Conservation (phyloP, 192 early-diverging fungal species). For the Diversispora epigaea region DNA sequence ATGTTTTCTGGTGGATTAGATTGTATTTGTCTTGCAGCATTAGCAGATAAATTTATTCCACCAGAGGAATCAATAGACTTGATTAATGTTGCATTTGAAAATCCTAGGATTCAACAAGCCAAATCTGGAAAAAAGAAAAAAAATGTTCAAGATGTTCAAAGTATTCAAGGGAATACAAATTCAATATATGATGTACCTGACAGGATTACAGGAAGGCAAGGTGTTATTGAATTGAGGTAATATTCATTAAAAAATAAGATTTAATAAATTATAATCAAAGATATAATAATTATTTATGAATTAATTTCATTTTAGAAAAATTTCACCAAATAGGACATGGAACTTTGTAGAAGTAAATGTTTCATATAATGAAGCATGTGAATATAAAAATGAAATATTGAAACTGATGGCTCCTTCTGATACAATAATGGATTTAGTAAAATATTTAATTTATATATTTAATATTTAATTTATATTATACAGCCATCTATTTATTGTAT, state of each 20-base stretch:
- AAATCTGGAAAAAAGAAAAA: conserved; percentile 40
- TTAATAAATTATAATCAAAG: neutral
- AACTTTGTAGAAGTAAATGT: conserved; percentile 90
- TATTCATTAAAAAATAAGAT: neutral
- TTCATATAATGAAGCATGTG: conserved; percentile 66
- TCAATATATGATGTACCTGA: conserved; percentile 76
- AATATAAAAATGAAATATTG: conserved; percentile 57
- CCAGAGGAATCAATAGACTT: conserved; percentile 79
- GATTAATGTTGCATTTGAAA: conserved; percentile 95
- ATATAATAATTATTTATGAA: neutral
- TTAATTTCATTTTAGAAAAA: conserved; percentile 49
- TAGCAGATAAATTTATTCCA: conserved; percentile 73
- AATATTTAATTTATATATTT: neutral
- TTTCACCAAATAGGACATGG: conserved; percentile 75
- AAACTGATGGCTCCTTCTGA: conserved; percentile 76
- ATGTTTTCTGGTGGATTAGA: conserved; percentile 95
- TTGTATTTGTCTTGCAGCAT: conserved; percentile 84
- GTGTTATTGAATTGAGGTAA: conserved; percentile 50
- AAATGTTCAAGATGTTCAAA: neutral
- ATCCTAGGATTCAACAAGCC: conserved; percentile 67
- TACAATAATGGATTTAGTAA: conserved; percentile 91
- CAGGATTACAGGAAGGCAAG: conserved; percentile 68
- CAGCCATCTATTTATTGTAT: conserved; percentile 16
- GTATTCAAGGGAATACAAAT: neutral
- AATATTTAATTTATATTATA: too few relatives aligned